phyloP scores from a whole-genome alignment of 352 stramenopile genomes.

The Blastocystis sp. region DNA sequence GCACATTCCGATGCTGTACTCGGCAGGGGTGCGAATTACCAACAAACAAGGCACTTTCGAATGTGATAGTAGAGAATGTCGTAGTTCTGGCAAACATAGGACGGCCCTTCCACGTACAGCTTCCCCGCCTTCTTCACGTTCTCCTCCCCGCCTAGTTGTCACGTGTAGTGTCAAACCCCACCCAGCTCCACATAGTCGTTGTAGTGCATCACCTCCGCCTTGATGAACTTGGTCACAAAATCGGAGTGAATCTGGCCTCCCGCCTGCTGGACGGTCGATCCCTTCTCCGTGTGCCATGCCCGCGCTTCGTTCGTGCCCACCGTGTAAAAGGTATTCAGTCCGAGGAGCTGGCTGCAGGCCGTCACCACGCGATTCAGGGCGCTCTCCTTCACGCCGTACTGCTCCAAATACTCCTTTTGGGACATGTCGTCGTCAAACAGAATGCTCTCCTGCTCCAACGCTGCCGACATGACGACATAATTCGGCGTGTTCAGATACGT shows the following conservation, averaged over 20 bases:
- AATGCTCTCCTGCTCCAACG: constrained; percentile 79
- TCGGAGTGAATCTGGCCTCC: constrained; percentile 83
- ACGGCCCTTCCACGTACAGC: constrained; percentile 80
- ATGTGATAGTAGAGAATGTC: constrained; percentile 84
- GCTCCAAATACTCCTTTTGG: constrained; percentile 81
- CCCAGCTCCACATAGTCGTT: constrained; percentile 76
- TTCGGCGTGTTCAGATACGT: constrained; percentile 70
- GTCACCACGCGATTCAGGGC: constrained; percentile 81
- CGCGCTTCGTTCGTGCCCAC: constrained; percentile 81
- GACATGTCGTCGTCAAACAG: constrained; percentile 81
- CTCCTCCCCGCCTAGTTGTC: constrained; percentile 77
- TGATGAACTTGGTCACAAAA: constrained; percentile 83
- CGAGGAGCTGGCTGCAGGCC: constrained; percentile 79
- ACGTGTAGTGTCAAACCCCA: background rate
- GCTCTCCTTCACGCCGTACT: constrained; percentile 78
- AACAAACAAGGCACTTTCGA: constrained; percentile 75
- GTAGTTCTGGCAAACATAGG: constrained; percentile 81
- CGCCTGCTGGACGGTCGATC: constrained; percentile 78
- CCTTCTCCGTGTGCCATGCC: constrained; percentile 80
- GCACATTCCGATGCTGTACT: background rate
- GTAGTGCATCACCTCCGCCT: constrained; percentile 80
- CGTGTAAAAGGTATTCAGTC: constrained; percentile 83
- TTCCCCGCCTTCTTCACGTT: constrained; percentile 80
- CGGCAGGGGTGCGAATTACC: background rate
- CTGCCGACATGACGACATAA: constrained; percentile 75